Percentiles rank a stretch among this genome's conserved stretches.
Conservation (phyloP, 2,329 filamentous ascomycete genomes). For the Penicillium sp. region DNA sequence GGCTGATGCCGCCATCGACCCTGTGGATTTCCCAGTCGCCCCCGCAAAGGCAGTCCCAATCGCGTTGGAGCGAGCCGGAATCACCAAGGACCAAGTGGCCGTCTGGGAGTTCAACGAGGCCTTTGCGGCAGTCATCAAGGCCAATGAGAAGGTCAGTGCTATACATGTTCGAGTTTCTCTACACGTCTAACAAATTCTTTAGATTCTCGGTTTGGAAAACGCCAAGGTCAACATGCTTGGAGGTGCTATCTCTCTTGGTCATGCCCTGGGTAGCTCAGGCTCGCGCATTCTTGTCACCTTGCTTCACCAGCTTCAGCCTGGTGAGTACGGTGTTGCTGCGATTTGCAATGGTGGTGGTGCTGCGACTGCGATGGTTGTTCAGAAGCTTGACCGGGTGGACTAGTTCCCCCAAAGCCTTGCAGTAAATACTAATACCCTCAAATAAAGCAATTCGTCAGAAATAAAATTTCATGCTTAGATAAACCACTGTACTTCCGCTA, state of each 20-base stretch:
- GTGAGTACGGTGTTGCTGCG: conserved; percentile 91
- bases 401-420: conserved; percentile 19
- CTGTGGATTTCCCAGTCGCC: conserved; percentile 92
- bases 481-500: too few species aligned
- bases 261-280: conserved; percentile 90
- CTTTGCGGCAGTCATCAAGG: conserved; percentile 92
- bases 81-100: conserved; percentile 87
- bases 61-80: conserved; percentile 83
- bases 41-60: conserved; percentile 90
- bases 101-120: conserved; percentile 99
- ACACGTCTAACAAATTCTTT: conserved; percentile 15
- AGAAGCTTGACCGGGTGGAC: conserved; percentile 65
- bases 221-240: conserved; percentile 85
- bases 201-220: conserved; percentile 78
- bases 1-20: conserved; percentile 86
- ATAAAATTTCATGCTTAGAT: not conserved
- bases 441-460: not conserved
- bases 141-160: conserved; percentile 74
- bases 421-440: conserved; percentile 14
- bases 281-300: conserved; percentile 87
- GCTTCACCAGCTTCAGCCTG: conserved; percentile 85
- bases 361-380: conserved; percentile 87
- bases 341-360: conserved; percentile 98
- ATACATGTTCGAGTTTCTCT: not conserved
- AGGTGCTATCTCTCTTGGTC: conserved; percentile 87